Evolutionary conservation across 768 basidiomycete genomes (phyloP), one percentile per base, ranked within the genome.

Genomic region (Phylloporus sp.): DNA sequence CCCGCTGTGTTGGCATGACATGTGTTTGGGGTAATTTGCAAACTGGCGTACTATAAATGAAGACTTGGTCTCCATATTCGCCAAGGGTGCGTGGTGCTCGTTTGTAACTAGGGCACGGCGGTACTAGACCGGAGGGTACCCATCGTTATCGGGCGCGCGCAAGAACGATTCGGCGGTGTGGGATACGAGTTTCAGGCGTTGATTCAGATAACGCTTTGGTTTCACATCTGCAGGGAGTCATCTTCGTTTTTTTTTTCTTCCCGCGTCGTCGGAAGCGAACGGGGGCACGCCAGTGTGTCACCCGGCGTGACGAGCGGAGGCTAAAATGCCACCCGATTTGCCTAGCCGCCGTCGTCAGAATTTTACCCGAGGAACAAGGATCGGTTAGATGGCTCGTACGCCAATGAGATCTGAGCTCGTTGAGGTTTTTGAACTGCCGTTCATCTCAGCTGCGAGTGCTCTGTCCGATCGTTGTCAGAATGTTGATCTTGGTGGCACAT

Each of bases 191-290:
- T 58, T 59, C 59, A 58, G 48, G 3, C 31, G 9, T 29, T 41
- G 45, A 44, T 48, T 15, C 11, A 23, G 34, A 36, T 51, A 38
- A 47, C 35, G 23, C 20, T 31, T 38, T 31, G 24, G 58, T 60
- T 59, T 59, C 58, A 48, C 41, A 23, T 52, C 33, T 27, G n/a
- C 49, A 59, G 49, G 53, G n/a, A n/a, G 42, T 32, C 35, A 38
- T n/a, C 31, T 21, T 31, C 27, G 46, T 40, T 42, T 20, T 44
- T 47, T 42, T 53, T 41, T 49, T 40, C 38, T 21, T 42, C 47
- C 41, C 50, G 37, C 50, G 43, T 44, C 31, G n/a, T 23, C 59
- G 60, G 59, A 59, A 56, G 57, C 57, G 60, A 56, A 48, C 56
- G 52, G 52, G 37, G 34, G 41, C 28, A 23, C n/a, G 28, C n/a